These are phyloP conservation scores for Circinella minor DNA, from an alignment of 371 early-diverging fungal species.

Conservation along the genomic window DNA sequence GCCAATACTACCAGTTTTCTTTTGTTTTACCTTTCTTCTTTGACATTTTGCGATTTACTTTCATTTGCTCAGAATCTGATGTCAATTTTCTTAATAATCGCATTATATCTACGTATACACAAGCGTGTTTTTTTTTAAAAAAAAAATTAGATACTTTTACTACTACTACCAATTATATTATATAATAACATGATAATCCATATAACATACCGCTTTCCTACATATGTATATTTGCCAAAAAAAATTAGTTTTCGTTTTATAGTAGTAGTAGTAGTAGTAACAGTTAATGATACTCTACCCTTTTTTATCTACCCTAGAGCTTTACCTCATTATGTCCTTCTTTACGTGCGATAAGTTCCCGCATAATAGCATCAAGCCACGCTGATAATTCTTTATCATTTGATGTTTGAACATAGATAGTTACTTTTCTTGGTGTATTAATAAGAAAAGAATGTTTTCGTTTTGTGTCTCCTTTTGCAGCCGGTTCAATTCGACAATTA, in stretches of 20 bases:
- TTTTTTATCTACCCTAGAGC: neutral
- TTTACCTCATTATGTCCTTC: constrained; percentile 32
- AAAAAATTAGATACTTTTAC: no score
- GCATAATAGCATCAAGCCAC: constrained; percentile 58
- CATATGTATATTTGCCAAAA: neutral
- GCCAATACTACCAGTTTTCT: neutral
- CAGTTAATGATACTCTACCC: neutral
- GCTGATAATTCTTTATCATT: constrained; percentile 44
- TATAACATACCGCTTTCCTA: constrained; percentile 23
- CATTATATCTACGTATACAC: constrained; percentile 18
- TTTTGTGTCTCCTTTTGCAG: constrained; percentile 37
- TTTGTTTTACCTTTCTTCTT: constrained; percentile 13
- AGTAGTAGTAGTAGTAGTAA: no score
- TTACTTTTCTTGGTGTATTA: constrained; percentile 37
- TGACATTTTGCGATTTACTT: constrained; percentile 30
- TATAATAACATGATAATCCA: neutral
- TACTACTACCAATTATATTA: no score
- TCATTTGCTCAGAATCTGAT: constrained; percentile 30
- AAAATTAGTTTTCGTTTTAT: neutral
- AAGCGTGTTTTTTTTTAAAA: no score
- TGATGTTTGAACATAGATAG: constrained; percentile 44
- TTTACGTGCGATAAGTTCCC: constrained; percentile 50
- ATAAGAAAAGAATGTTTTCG: constrained; percentile 33
- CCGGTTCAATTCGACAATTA: constrained; percentile 51
- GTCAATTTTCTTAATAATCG: constrained; percentile 24